Conservation (phyloP, 139 green algal genomes). For the Trebouxia sp. region DNA sequence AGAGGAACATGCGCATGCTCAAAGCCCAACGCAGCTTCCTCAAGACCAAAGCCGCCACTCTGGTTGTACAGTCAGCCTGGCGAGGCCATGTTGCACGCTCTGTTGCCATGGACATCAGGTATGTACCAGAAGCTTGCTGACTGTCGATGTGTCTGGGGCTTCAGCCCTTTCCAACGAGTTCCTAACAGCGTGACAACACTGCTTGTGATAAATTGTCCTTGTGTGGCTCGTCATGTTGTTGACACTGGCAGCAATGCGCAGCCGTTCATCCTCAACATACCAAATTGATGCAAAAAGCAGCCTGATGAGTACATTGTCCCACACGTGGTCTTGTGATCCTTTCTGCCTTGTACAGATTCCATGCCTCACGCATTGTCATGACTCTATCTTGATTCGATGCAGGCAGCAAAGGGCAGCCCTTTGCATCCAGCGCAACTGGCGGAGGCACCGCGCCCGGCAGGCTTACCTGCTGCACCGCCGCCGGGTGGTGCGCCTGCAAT, state of each 20-base stretch:
- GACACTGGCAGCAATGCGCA: too few relatives aligned
- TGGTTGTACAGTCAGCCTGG: conserved; percentile 55
- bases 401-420: conserved; percentile 54
- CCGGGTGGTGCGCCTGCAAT: conserved; percentile 55
- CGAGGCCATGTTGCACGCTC: conserved; percentile 48
- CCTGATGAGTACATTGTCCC: too few relatives aligned
- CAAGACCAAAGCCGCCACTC: conserved; percentile 30
- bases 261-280: too few relatives aligned
- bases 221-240: too few relatives aligned
- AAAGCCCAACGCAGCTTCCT: conserved; percentile 38
- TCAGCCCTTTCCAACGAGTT: neutral
- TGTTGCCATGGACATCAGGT: conserved; percentile 43
- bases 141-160: neutral
- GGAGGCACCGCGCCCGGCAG: conserved; percentile 41
- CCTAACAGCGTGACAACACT: neutral
- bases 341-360: neutral
- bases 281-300: too few relatives aligned
- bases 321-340: too few relatives aligned
- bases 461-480: conserved; percentile 40
- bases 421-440: conserved; percentile 61
- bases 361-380: neutral
- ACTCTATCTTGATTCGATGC: neutral
- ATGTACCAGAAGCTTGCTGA: neutral
- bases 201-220: too few relatives aligned
- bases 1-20: conserved; percentile 46